Evolutionary conservation across 106 monocot genomes (phyloP).

Genomic region (Acanthochlamys bracteata): DNA sequence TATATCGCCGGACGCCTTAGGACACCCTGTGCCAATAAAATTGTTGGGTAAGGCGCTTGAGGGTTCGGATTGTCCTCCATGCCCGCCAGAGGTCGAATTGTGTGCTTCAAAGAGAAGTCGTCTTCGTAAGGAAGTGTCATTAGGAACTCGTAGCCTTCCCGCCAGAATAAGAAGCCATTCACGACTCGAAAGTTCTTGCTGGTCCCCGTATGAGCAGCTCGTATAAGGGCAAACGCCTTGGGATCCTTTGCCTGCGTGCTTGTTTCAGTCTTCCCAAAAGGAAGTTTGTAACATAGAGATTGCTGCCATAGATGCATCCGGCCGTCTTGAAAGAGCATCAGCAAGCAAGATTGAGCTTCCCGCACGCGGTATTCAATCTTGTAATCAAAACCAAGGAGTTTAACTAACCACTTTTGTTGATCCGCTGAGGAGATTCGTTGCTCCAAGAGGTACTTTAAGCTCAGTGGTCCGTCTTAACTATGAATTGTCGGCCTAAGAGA

Average conservation of each 20-base stretch:
- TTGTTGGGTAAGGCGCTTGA: background rate
- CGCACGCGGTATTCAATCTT: background rate
- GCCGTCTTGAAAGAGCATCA: slow-evolving; percentile 1
- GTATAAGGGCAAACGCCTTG: no score
- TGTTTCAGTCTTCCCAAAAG: background rate
- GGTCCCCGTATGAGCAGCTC: no score
- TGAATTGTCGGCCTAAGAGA: background rate
- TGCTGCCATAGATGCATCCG: background rate
- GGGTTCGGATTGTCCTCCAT: background rate
- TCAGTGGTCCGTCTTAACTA: background rate
- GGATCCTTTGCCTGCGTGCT: background rate
- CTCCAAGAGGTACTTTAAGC: background rate
- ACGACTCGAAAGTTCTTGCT: background rate
- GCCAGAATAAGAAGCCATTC: background rate
- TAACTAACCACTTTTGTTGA: background rate
- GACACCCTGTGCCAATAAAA: background rate
- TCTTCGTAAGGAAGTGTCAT: background rate
- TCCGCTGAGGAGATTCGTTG: background rate
- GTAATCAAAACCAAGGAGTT: slow-evolving; percentile 4
- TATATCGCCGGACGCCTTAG: background rate
- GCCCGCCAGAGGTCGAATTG: background rate
- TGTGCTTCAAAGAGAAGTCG: background rate
- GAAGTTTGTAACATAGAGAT: background rate
- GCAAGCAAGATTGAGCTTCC: background rate
- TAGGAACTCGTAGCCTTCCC: background rate